Conservation (phyloP, 1,284 basidiomycete genomes). For the Apiotrichum siamense region DNA sequence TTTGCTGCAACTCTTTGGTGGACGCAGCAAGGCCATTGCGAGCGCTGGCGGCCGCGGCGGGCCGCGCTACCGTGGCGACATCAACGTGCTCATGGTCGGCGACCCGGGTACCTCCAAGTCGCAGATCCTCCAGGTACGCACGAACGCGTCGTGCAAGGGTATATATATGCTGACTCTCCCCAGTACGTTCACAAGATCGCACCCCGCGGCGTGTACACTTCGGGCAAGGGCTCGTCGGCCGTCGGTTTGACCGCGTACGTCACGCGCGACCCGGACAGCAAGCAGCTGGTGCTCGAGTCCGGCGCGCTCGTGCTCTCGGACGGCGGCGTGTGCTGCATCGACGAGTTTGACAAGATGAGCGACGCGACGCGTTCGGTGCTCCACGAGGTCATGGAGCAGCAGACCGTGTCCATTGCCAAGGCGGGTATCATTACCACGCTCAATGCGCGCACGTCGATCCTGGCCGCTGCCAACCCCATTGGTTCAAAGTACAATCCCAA, state of each 20-base stretch:
- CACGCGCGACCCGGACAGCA: constrained; percentile 94
- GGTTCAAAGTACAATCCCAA: constrained; percentile 91
- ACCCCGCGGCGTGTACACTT: constrained; percentile 92
- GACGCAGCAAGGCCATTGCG: constrained; percentile 92
- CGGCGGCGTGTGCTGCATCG: constrained; percentile 97
- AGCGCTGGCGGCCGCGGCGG: constrained; percentile 91
- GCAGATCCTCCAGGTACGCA: constrained; percentile 82
- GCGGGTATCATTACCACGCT: constrained; percentile 98
- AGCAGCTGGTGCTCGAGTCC: constrained; percentile 91
- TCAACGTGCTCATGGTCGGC: constrained; percentile 94
- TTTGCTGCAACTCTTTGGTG: constrained; percentile 89
- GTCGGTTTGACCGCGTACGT: constrained; percentile 98
- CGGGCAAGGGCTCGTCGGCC: constrained; percentile 94
- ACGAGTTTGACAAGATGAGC: constrained; percentile 99
- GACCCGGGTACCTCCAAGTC: constrained; percentile 97
- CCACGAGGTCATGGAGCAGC: constrained; percentile 99
- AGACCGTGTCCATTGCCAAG: constrained; percentile 99
- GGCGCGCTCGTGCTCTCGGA: constrained; percentile 95
- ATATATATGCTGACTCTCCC: background rate
- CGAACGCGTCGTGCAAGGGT: constrained; percentile 30
- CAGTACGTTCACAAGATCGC: constrained; percentile 99
- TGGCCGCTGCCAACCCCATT: constrained; percentile 95
- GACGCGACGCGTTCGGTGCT: constrained; percentile 92
- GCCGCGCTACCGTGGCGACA: constrained; percentile 92
- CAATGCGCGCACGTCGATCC: constrained; percentile 92